A percentile compares a stretch with the other conserved stretches of the same genome.
These are phyloP conservation scores for Exophiala sideris DNA, from an alignment of 2,329 filamentous ascomycete genomes.

Conservation along the genomic window DNA sequence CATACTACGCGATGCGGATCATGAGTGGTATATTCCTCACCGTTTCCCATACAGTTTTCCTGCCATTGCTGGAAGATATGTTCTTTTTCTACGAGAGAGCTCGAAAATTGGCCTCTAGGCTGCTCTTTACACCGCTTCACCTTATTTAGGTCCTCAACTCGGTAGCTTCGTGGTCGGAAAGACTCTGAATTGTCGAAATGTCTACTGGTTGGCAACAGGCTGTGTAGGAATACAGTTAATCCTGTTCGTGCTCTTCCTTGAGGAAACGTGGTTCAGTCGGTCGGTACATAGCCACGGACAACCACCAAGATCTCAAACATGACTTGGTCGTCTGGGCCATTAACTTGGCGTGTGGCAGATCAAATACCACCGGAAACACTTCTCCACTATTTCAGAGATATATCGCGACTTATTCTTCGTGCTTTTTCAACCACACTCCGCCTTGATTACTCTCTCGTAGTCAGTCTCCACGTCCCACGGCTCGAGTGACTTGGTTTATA, in stretches of 20 bases:
- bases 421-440: conserved; percentile 25
- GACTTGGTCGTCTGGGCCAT: conserved; percentile 14
- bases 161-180: conserved; percentile 36
- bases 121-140: conserved; percentile 33
- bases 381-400: conserved; percentile 32
- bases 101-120: conserved; percentile 39
- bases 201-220: conserved; percentile 35
- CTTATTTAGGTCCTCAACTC: conserved; percentile 25
- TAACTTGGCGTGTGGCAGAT: conserved; percentile 29
- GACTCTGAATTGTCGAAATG: conserved; percentile 34
- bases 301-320: conserved; percentile 27
- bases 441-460: conserved; percentile 34
- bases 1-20: conserved; percentile 40
- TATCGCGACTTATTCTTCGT: conserved; percentile 34
- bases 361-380: conserved; percentile 26
- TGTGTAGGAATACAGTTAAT: conserved; percentile 29
- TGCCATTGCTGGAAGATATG: conserved; percentile 43
- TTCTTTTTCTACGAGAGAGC: conserved; percentile 40
- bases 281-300: conserved; percentile 9
- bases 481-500: no score
- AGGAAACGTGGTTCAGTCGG: conserved; percentile 39
- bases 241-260: conserved; percentile 33
- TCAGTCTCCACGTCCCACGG: no score
- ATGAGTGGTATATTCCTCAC: conserved; percentile 44
- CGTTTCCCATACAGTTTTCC: conserved; percentile 37